Conservation (phyloP, 495 filamentous ascomycete species). For the Trichocladium uniseriatum region DNA sequence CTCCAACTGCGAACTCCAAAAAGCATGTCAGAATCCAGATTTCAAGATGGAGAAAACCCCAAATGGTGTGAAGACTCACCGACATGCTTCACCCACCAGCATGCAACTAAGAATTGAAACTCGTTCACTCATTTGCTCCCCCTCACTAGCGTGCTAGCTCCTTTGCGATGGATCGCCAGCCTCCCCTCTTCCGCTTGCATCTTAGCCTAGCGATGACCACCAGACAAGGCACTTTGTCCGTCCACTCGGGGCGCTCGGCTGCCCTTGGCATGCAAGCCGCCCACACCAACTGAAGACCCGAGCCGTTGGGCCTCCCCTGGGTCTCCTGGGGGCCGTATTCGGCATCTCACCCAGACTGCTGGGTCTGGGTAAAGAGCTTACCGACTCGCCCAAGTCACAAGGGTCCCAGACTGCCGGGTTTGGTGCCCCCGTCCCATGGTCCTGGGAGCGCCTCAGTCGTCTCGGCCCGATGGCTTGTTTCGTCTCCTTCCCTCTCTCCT, state of each 20-base stretch:
- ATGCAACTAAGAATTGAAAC: too few species aligned
- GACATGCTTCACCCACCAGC: too few species aligned
- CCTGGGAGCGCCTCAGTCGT: not conserved
- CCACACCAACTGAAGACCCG: constrained; percentile 1
- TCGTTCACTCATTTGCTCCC: too few species aligned
- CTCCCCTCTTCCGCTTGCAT: too few species aligned
- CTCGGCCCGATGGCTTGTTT: not conserved
- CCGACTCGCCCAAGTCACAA: not conserved
- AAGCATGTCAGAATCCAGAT: too few species aligned
- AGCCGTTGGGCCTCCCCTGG: not conserved
- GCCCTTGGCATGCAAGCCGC: not conserved
- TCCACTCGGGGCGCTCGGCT: constrained; percentile 1
- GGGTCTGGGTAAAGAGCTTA: not conserved
- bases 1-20: too few species aligned
- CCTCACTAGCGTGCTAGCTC: too few species aligned
- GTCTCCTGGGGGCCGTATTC: constrained; percentile 3
- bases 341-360: constrained; percentile 6
- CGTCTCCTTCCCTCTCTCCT: not conserved
- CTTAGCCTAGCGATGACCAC: too few species aligned
- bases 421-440: not conserved
- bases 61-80: too few species aligned
- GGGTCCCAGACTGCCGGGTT: constrained; percentile 11
- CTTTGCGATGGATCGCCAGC: too few species aligned
- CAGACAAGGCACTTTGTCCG: too few species aligned
- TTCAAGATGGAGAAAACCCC: too few species aligned